Evolutionary conservation across 129 eudicot species (phyloP), one percentile per base, ranked within the genome.

Genomic region (Centella asiatica): DNA sequence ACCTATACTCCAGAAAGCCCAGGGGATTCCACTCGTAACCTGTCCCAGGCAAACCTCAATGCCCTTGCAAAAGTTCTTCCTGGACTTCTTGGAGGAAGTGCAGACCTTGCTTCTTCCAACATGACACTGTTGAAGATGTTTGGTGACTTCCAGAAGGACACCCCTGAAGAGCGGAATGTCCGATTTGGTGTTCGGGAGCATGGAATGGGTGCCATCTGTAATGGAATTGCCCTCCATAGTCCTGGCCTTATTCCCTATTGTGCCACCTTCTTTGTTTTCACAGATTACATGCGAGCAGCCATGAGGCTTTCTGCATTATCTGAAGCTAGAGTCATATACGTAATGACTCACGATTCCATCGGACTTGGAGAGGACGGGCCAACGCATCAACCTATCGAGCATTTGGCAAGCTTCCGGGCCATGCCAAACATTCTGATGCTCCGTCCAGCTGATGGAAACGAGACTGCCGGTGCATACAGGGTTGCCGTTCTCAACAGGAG

Each of bases 381-480:
- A 13, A 83, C 90, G 6, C 90, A 83, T 51, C 85, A 83, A 60
- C 90, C 90, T 10, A 61, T 79, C 12, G 90, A 83, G 72, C 86
- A 83, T 70, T 25, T 76, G 45, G 75, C 90, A 15, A 83, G 83
- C 63, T 83, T 83, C 67, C 82, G 90, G n/a, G 90, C 90, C 66
- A 83, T 83, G 85, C 90, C 90, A 4, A 83, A 83, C 50, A 76
- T 83, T 28, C 50, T 83, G 37, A 79, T 83, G 90, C 76, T 83
- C 46, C 74, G 90, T 1, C 90, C 90, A 5, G 90, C 90, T 25
- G 90, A 83, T 24, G 85, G 83, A n/a, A 83, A 76, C 28, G 85
- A 83, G 68, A 83, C 90, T 1, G 90, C 90, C 0, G 85, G 90
- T 39, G 78, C 83, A 24, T 83, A 83, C 32, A 71, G 64, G 12